Evolutionary conservation across 73 alveolate species (phyloP).

Genomic region (Symbiodinium natans): DNA sequence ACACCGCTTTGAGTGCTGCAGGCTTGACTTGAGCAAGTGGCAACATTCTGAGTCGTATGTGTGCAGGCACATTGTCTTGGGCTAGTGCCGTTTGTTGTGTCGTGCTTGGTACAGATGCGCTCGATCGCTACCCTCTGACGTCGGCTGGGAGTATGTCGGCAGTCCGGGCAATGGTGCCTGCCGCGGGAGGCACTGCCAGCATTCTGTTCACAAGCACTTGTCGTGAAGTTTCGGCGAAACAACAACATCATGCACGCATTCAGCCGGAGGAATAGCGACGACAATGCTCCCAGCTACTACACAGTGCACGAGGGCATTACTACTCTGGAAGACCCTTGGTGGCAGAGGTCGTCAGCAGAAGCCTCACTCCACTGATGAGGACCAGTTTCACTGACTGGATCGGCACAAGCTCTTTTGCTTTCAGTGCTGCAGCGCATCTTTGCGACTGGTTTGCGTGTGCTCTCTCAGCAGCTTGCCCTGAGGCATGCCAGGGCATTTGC

Average conservation of each 20-base stretch:
- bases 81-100: neutral
- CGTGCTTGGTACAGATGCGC: no score
- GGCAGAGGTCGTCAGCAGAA: neutral
- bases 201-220: neutral
- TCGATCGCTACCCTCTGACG: neutral
- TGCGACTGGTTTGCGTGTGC: neutral
- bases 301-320: slow-evolving; percentile 25
- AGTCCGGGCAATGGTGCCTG: neutral
- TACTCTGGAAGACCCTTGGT: neutral
- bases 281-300: slow-evolving; percentile 45
- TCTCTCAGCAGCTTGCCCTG: neutral
- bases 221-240: neutral
- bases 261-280: neutral
- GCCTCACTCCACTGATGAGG: neutral
- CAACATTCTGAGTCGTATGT: neutral
- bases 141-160: slow-evolving; percentile 55
- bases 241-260: neutral
- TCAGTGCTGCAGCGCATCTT: neutral
- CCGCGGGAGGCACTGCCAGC: slow-evolving; percentile 21
- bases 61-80: neutral
- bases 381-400: neutral
- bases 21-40: neutral
- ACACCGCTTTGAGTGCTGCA: slow-evolving; percentile 52
- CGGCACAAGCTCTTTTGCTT: neutral
- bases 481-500: slow-evolving; percentile 48